Conservation (phyloP, 2,329 filamentous ascomycete species). For the Talaromyces sp. region DNA sequence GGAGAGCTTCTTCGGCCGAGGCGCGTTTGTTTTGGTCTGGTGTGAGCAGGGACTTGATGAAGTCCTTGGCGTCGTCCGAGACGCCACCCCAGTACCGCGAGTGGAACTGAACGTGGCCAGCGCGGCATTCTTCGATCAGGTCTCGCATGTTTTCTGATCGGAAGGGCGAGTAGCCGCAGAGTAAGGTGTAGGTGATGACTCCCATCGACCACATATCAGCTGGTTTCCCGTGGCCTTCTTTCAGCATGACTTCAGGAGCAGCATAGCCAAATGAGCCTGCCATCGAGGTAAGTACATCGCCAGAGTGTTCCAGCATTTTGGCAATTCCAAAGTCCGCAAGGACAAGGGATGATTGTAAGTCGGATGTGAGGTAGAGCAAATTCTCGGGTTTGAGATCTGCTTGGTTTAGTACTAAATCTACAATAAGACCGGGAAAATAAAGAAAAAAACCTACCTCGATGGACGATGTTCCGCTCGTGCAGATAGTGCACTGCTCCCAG, state of each 20-base stretch:
- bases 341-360: slow-evolving; percentile 75
- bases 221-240: slow-evolving; percentile 93
- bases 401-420: not conserved
- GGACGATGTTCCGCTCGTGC: slow-evolving; percentile 90
- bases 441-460: slow-evolving; percentile 63
- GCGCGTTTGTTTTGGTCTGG: slow-evolving; percentile 72
- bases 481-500: slow-evolving; percentile 91
- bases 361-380: slow-evolving; percentile 81
- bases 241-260: slow-evolving; percentile 96
- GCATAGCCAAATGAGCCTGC: slow-evolving; percentile 97
- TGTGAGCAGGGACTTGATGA: slow-evolving; percentile 78
- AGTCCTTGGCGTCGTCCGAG: slow-evolving; percentile 89
- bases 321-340: slow-evolving; percentile 98
- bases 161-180: slow-evolving; percentile 98
- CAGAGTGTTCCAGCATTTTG: slow-evolving; percentile 88
- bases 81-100: slow-evolving; percentile 98
- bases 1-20: slow-evolving; percentile 73
- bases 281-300: slow-evolving; percentile 95
- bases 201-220: slow-evolving; percentile 99
- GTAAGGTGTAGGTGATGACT: slow-evolving; percentile 95
- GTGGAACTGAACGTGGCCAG: slow-evolving; percentile 83
- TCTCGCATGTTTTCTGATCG: slow-evolving; percentile 89
- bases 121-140: slow-evolving; percentile 89
- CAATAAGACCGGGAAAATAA: not conserved
- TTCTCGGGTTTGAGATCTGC: slow-evolving; percentile 97